These are phyloP conservation scores for Cocos nucifera DNA, from an alignment of 176 grass and related monocot genomes.

Conservation along the genomic window DNA sequence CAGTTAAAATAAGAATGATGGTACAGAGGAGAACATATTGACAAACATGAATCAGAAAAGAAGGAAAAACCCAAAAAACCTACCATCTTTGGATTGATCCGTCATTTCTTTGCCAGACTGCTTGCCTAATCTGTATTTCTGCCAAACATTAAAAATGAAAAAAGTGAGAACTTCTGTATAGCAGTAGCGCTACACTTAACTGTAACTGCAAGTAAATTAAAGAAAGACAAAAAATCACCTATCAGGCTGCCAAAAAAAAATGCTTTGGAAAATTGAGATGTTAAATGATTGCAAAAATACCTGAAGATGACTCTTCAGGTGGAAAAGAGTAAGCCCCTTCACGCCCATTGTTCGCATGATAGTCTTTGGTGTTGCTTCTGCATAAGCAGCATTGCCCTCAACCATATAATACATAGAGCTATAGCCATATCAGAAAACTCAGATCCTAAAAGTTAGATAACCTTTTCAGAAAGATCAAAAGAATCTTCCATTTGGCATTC, in stretches of 20 bases:
- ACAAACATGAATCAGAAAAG: background rate
- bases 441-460: no score
- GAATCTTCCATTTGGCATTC: no score
- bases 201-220: no score
- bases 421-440: no score
- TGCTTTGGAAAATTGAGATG: background rate
- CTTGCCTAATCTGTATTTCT: slow-evolving; percentile 99
- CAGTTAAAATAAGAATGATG: no score
- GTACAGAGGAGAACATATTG: background rate
- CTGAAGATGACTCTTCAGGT: slow-evolving; percentile 99
- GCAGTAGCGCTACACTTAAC: no score
- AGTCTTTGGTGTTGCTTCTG: slow-evolving; percentile 98
- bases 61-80: slow-evolving; percentile 14
- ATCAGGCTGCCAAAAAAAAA: no score
- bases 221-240: no score
- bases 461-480: no score
- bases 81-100: slow-evolving; percentile 96
- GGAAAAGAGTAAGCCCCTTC: slow-evolving; percentile 92
- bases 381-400: slow-evolving; percentile 5
- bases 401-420: slow-evolving; percentile 2
- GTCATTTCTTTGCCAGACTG: slow-evolving; percentile 80
- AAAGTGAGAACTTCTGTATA: background rate
- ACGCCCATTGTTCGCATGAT: slow-evolving; percentile 99
- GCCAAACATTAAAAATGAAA: slow-evolving; percentile 12
- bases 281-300: slow-evolving; percentile 12